phyloP scores from a whole-genome alignment of 2,329 filamentous ascomycete species.

The Verticillium klebahnii region DNA sequence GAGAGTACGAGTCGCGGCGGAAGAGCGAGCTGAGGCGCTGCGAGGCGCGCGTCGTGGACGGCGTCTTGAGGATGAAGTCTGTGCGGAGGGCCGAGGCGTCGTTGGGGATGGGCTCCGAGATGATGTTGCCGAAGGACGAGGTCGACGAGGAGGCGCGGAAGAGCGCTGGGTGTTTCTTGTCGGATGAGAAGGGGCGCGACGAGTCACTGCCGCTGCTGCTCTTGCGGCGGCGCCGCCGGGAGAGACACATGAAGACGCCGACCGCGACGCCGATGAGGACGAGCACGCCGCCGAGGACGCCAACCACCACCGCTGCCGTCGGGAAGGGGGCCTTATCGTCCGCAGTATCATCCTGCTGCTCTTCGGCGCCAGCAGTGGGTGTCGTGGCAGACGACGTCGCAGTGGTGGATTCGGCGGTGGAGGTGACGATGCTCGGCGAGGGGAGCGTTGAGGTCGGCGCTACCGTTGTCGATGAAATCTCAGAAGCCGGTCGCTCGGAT shows the following conservation, averaged over 20 bases:
- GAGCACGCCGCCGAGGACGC: slow-evolving; percentile 41
- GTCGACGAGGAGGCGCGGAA: slow-evolving; percentile 21
- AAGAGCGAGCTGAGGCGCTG: slow-evolving; percentile 4
- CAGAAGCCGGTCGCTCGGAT: slow-evolving; percentile 3
- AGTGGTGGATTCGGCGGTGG: slow-evolving; percentile 3
- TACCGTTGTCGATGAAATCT: slow-evolving; percentile 16
- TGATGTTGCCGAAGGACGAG: slow-evolving; percentile 43
- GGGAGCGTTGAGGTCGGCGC: slow-evolving; percentile 14
- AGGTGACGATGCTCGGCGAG: slow-evolving; percentile 12
- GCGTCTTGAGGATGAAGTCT: slow-evolving; percentile 46
- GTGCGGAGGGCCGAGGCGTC: slow-evolving; percentile 37
- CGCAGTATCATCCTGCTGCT: slow-evolving; percentile 6
- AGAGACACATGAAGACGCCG: slow-evolving; percentile 33
- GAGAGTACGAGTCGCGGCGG: neutral
- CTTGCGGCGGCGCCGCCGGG: slow-evolving; percentile 26
- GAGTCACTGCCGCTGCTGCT: slow-evolving; percentile 5
- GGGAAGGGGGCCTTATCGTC: slow-evolving; percentile 16
- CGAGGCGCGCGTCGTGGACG: slow-evolving; percentile 7
- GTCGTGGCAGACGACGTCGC: slow-evolving; percentile 7
- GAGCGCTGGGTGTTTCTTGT: neutral
- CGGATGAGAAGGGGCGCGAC: slow-evolving; percentile 13
- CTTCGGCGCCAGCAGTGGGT: slow-evolving; percentile 14
- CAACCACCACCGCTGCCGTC: slow-evolving; percentile 38
- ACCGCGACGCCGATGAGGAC: slow-evolving; percentile 34
- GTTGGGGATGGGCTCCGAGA: slow-evolving; percentile 52